Conservation (phyloP, 2,329 filamentous ascomycete genomes). For the Aspergillus chevalieri region DNA sequence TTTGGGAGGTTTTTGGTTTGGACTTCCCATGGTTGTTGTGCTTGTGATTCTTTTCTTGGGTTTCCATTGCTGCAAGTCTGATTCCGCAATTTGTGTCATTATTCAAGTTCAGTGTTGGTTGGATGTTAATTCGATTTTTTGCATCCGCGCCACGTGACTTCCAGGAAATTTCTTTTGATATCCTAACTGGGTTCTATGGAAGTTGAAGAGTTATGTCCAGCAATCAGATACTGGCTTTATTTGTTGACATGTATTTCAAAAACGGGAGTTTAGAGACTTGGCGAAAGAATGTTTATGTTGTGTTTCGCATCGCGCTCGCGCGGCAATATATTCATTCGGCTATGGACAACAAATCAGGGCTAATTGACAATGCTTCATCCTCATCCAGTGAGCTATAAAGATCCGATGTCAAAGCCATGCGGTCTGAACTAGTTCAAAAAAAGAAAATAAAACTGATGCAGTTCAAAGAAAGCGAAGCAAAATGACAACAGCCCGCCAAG, state of each 20-base stretch:
- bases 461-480: neutral
- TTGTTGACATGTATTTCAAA: no score
- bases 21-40: neutral
- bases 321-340: no score
- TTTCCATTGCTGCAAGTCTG: neutral
- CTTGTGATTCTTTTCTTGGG: neutral
- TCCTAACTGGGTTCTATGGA: no score
- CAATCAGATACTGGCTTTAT: no score
- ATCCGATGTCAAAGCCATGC: neutral
- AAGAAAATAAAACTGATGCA: neutral
- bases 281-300: no score
- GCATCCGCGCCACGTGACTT: conserved; percentile 1
- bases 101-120: no score
- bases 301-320: no score
- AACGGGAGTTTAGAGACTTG: no score
- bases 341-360: no score
- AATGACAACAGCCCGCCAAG: neutral
- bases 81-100: no score
- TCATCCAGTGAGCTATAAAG: neutral
- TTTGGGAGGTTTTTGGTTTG: neutral
- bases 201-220: no score
- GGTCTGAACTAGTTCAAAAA: neutral
- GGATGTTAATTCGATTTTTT: neutral
- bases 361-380: no score
- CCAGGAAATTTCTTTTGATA: neutral